Evolutionary conservation across 23 red algal species (phyloP), one percentile per base, ranked within the genome.

Genomic region (Gracilaria caudata): DNA sequence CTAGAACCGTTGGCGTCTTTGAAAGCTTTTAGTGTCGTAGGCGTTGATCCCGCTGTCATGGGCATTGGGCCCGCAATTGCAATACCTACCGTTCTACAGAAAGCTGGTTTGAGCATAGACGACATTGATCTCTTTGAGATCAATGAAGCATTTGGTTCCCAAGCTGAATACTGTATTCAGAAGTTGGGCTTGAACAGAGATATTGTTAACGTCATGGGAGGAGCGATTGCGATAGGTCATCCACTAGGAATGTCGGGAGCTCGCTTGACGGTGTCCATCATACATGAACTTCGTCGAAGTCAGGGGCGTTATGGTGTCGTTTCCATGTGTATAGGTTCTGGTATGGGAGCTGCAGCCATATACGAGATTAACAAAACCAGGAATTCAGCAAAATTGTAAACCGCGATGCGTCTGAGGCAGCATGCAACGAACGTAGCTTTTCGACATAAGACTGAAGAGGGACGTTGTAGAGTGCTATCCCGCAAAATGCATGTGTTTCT

Each of bases 341-440:
- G 97, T 8, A 99, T 99, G 97, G 97, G 97, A 38, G 97, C 97
- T 32, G 97, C 97, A 11, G 97, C 97, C 32, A 56, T 99, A n/a
- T 93, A 89, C 58, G 97, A 99, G 81, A 80, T 94, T 21, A 93
- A 90, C 55, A 14, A 36, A 35, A 56, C 23, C 16, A 32, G 9
- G 7, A 66, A 57, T 60, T 79, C 38, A 39, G 46, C 82, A 4
- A 86, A 74, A 86, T 37, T 86, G 43, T 86, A 19, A 73, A 66
- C 8, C 61, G 2, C 54, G 9, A 3, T 29, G 57, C 2, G 49
- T 53, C 13, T 45, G 41, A 45, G 10, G 41, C 10, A 45, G n/a
- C n/a, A n/a, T n/a, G n/a, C n/a, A n/a, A n/a, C n/a, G n/a, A n/a
- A n/a, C 14, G 46, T 51, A 10, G 46, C 8, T 51, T 51, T 14